phyloP scores from a whole-genome alignment of 208 protist genomes.

The Vickermania ingenoplastis region DNA sequence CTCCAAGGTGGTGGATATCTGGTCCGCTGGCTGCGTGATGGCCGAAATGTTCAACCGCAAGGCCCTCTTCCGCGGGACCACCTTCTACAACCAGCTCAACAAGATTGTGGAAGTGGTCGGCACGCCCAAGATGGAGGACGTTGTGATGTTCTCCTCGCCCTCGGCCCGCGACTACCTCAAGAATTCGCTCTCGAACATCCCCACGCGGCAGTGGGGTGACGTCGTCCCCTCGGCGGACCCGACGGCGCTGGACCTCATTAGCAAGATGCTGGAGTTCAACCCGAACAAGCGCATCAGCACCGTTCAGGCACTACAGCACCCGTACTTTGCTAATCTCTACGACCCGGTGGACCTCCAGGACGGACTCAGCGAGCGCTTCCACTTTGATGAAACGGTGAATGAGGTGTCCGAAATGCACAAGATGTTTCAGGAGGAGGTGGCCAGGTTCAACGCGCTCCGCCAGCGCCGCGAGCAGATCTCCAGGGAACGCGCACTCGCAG shows the following conservation, averaged over 20 bases:
- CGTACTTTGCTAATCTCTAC: conserved; percentile 80
- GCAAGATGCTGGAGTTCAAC: conserved; percentile 79
- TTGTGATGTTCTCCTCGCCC: conserved; percentile 76
- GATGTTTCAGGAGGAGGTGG: conserved; percentile 61
- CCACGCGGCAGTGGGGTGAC: conserved; percentile 31
- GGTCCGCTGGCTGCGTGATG: conserved; percentile 88
- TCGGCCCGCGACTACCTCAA: conserved; percentile 81
- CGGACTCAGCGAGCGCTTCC: conserved; percentile 63
- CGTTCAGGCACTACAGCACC: conserved; percentile 79
- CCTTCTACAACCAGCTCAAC: conserved; percentile 89
- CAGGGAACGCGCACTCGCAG: conserved; percentile 25
- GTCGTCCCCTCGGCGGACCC: conserved; percentile 63
- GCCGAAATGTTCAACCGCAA: conserved; percentile 87
- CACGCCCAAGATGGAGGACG: conserved; percentile 83
- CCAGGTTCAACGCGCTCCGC: conserved; percentile 52
- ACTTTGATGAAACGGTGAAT: conserved; percentile 66
- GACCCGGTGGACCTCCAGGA: conserved; percentile 72
- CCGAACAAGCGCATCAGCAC: conserved; percentile 68
- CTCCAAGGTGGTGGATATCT: conserved; percentile 84
- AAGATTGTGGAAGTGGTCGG: conserved; percentile 90
- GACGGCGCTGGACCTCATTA: conserved; percentile 70
- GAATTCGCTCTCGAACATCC: conserved; percentile 57
- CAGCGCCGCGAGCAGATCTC: conserved; percentile 35
- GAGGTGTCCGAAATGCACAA: conserved; percentile 64
- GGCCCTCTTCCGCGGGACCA: conserved; percentile 84